Evolutionary conservation across 2,329 filamentous ascomycete genomes (phyloP).

Genomic region (Sarocladium oryzae): DNA sequence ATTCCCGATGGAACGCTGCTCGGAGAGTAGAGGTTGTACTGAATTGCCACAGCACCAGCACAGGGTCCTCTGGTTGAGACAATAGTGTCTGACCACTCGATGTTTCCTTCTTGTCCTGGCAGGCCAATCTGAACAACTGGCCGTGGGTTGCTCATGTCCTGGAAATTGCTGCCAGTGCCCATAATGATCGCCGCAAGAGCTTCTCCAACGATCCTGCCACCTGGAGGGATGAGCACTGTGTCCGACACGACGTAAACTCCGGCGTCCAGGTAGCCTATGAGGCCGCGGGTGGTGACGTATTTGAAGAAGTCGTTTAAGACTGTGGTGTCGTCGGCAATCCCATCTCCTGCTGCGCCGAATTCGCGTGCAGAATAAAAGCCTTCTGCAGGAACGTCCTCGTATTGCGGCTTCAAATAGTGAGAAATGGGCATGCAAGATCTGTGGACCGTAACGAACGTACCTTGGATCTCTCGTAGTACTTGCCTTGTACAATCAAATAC

Average conservation of each 20-base stretch:
- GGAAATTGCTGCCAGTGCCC: slow-evolving; percentile 50
- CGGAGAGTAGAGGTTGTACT: slow-evolving; percentile 61
- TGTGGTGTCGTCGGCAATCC: slow-evolving; percentile 54
- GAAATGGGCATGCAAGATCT: not conserved
- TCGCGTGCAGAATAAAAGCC: slow-evolving; percentile 63
- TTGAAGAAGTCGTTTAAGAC: slow-evolving; percentile 52
- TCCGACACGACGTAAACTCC: slow-evolving; percentile 54
- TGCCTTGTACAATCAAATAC: slow-evolving; percentile 43
- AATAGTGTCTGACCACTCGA: slow-evolving; percentile 69
- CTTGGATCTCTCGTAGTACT: slow-evolving; percentile 67
- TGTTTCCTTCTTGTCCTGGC: slow-evolving; percentile 53
- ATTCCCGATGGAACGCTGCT: slow-evolving; percentile 40
- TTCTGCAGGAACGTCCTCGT: slow-evolving; percentile 50
- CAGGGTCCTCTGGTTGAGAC: slow-evolving; percentile 61
- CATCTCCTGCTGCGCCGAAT: slow-evolving; percentile 50
- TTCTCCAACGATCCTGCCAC: slow-evolving; percentile 54
- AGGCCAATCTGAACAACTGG: slow-evolving; percentile 61
- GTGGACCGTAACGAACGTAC: slow-evolving; percentile 11
- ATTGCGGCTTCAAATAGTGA: slow-evolving; percentile 50
- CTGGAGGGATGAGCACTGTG: slow-evolving; percentile 43
- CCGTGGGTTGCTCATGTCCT: slow-evolving; percentile 50
- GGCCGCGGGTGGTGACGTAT: slow-evolving; percentile 43
- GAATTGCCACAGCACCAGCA: slow-evolving; percentile 62
- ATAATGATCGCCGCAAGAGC: slow-evolving; percentile 46
- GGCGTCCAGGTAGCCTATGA: slow-evolving; percentile 54